A percentile compares a stretch with the other conserved stretches of the same genome.
These are phyloP conservation scores for Penicillium maclennaniae DNA, from an alignment of 495 filamentous ascomycete genomes.

Conservation along the genomic window DNA sequence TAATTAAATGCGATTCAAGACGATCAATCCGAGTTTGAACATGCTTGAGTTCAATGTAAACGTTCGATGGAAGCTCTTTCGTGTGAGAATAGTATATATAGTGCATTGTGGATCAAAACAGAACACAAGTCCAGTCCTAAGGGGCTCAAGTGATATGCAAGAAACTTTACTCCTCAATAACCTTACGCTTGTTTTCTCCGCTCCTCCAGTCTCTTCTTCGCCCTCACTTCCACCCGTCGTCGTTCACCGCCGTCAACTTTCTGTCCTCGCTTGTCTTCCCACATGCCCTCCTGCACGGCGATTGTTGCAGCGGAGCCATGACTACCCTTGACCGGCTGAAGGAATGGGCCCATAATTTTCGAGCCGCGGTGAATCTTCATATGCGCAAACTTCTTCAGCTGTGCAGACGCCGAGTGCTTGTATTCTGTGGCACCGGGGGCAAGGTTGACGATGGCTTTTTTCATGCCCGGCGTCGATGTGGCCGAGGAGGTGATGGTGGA, in stretches of 20 bases:
- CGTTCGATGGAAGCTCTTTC: background rate
- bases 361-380: constrained; percentile 62
- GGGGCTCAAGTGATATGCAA: constrained; percentile 20
- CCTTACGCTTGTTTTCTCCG: constrained; percentile 34
- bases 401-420: constrained; percentile 30
- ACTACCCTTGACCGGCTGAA: constrained; percentile 59
- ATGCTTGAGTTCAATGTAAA: background rate
- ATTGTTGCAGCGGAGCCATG: constrained; percentile 59
- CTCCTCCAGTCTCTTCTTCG: constrained; percentile 57
- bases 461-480: constrained; percentile 49
- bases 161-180: constrained; percentile 10
- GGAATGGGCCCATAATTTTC: constrained; percentile 67
- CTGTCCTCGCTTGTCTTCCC: constrained; percentile 75
- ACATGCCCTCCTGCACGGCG: constrained; percentile 75
- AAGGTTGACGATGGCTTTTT: constrained; percentile 71
- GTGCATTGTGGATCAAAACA: constrained; percentile 22
- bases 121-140: constrained; percentile 10
- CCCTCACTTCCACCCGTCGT: constrained; percentile 75
- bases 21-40: background rate
- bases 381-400: constrained; percentile 51
- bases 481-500: constrained; percentile 31
- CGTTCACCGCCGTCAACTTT: constrained; percentile 98
- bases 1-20: constrained; percentile 15
- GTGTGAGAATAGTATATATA: constrained; percentile 18
- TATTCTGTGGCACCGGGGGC: constrained; percentile 48